A percentile compares a stretch with the other conserved stretches of the same genome.
phyloP scores from a whole-genome alignment of 306 rosid species.

The Adenanthera pavonina region DNA sequence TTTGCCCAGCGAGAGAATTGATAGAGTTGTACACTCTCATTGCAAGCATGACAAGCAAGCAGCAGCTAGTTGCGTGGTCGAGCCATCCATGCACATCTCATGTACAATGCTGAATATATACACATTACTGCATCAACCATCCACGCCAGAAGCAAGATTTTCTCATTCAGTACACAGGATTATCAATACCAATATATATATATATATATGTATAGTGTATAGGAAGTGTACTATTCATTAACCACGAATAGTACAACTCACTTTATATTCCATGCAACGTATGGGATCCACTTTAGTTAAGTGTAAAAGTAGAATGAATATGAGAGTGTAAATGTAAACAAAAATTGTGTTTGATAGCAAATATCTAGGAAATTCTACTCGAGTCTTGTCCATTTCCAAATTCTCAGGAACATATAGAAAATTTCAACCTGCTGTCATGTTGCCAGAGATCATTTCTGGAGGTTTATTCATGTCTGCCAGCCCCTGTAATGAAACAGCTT shows the following conservation, averaged over 20 bases:
- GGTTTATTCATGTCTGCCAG: conserved; percentile 87
- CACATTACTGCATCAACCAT: not conserved
- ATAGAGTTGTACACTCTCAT: not conserved
- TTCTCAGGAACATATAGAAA: not conserved
- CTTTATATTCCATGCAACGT: no score
- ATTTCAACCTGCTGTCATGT: conserved; percentile 84
- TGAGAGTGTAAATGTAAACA: no score
- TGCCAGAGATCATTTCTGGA: conserved; percentile 92
- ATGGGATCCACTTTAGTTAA: no score
- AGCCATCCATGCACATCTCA: not conserved
- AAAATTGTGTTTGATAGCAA: no score
- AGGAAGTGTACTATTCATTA: no score
- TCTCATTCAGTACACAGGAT: no score
- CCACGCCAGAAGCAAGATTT: no score
- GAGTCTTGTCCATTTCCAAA: not conserved
- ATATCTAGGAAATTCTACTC: no score
- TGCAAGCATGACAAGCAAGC: not conserved
- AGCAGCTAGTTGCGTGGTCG: not conserved
- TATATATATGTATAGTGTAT: no score
- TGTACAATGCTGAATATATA: not conserved
- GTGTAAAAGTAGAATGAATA: no score
- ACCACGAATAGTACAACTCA: no score
- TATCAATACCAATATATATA: no score
- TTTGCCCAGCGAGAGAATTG: not conserved
- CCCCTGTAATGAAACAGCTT: conserved; percentile 56